These are phyloP conservation scores for Aciculosporium take DNA, from an alignment of 2,329 filamentous ascomycete species.

Conservation along the genomic window DNA sequence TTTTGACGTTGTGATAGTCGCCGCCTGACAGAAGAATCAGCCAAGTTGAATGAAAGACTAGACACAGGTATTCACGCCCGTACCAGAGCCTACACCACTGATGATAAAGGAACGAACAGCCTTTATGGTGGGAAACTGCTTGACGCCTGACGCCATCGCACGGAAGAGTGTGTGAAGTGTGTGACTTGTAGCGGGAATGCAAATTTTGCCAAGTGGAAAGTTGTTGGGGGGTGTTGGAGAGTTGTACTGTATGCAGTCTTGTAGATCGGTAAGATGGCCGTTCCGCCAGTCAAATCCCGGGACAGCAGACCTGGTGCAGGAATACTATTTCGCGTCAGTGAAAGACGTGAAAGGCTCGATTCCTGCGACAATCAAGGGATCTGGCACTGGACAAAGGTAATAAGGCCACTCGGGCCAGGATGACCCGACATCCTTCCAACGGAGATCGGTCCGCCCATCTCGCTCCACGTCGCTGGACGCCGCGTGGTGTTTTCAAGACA, in stretches of 20 bases:
- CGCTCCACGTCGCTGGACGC: not conserved
- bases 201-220: not conserved
- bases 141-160: conserved; percentile 17
- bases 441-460: not conserved
- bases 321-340: too few species aligned
- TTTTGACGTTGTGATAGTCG: conserved; percentile 86
- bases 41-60: not conserved
- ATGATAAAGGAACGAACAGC: conserved; percentile 60
- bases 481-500: not conserved
- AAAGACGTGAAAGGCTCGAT: too few species aligned
- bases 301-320: too few species aligned
- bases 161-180: not conserved
- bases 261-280: too few species aligned
- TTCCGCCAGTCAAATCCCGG: not conserved
- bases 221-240: not conserved
- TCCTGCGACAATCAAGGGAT: too few species aligned
- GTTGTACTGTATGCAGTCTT: not conserved
- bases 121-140: conserved; percentile 60
- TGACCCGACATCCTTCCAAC: not conserved
- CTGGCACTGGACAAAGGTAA: conserved; percentile 69
- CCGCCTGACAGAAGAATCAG: conserved; percentile 35
- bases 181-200: not conserved
- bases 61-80: not conserved
- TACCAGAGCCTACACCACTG: conserved; percentile 20
- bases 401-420: too few species aligned